Base-by-base conservation (phyloP, 495 filamentous ascomycete genomes). In the Bombardia bombarda region DNA sequence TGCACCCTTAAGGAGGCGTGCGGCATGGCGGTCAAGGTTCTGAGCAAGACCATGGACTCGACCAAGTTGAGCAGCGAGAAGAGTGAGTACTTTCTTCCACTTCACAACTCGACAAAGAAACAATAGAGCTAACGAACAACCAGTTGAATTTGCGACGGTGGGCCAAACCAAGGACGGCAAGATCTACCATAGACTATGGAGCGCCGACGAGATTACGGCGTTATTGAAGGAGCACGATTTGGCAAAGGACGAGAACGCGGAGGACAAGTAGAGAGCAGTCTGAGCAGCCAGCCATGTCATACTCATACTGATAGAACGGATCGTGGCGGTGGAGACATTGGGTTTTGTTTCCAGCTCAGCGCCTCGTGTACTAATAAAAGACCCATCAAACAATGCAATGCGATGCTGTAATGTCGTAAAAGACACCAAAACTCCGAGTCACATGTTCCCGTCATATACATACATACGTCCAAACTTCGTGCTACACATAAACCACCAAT, bases 11-110 rank as follows among this genome's bases (percentile, higher is more conserved):
- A 95, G 74, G 90, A 97, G 73, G 92, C 92, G 6, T 97, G 92
- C 69, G 90, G 80, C 31, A 82, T 96, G 78, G 92, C 92, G 17
- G 90, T 99, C 53, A 99, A 99, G 79, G 92, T 97, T 42, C 69
- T 99, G 50, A 96, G 90, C 77, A 99, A 99, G 80, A 99, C 92
- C 3, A 99, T 99, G 93, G 92, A 99, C 66, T 90, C 87, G 32
- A 96, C 92, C 5, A 97, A 95, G 74, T 66, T 99, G 56, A 94
- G 87, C 74, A 95, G 89, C 57, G 90, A 97, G 73, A 99, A 99
- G 77, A 95, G 90, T 95, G 69, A 61, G 66, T 58, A 20, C 10
- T 3, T 14, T 4, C 17, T 33, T 7, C 13, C 1, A 1, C 22
- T 7, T 4, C 21, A 9, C 18, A n/a, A 31, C 4, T 22, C 9